Evolutionary conservation across 768 basidiomycete species (phyloP).

Genomic region (Russula abietina): DNA sequence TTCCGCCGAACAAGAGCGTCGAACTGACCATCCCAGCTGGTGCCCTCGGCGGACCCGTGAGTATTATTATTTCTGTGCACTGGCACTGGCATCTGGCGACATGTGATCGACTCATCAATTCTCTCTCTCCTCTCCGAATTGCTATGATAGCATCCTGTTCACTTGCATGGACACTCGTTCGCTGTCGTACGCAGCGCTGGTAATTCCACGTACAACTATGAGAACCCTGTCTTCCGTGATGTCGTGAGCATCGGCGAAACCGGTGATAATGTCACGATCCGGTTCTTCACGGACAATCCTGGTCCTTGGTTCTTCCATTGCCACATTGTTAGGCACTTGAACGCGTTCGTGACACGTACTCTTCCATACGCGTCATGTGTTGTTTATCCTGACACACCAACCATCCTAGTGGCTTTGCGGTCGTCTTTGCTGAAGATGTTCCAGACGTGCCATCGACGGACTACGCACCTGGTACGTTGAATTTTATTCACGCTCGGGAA

Average conservation of each 20-base stretch:
- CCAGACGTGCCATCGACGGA: background rate
- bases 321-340: constrained; percentile 31
- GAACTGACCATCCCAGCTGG: constrained; percentile 44
- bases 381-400: background rate
- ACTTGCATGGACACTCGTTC: constrained; percentile 21
- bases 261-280: constrained; percentile 25
- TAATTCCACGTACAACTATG: constrained; percentile 12
- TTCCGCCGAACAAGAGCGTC: constrained; percentile 43
- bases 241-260: constrained; percentile 22
- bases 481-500: too few relatives aligned
- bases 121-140: too few relatives aligned
- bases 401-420: constrained; percentile 14
- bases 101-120: background rate
- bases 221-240: constrained; percentile 25
- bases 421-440: constrained; percentile 17
- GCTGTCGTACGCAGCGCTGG: constrained; percentile 14
- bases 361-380: constrained; percentile 21
- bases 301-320: constrained; percentile 31
- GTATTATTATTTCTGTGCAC: too few relatives aligned
- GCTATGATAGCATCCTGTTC: constrained; percentile 24
- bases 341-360: constrained; percentile 49
- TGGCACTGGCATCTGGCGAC: too few relatives aligned
- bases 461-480: background rate
- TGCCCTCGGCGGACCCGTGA: constrained; percentile 30
- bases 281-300: constrained; percentile 31